phyloP scores from a whole-genome alignment of 306 rosid species.

The Vigna reflexopilosa region DNA sequence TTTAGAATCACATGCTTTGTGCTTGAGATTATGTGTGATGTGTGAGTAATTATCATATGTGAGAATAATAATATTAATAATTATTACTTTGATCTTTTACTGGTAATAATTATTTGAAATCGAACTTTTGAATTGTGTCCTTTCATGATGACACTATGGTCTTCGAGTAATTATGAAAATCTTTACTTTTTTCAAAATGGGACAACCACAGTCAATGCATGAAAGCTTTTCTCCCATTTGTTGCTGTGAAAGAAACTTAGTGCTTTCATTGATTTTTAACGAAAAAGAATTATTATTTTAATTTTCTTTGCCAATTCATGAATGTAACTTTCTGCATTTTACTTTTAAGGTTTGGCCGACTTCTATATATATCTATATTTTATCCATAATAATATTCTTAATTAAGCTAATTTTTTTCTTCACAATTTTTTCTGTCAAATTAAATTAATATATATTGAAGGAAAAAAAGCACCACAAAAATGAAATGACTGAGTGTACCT shows the following conservation, averaged over 20 bases:
- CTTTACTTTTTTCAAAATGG: conserved; percentile 43
- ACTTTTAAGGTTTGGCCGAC: conserved; percentile 53
- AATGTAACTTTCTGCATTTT: conserved; percentile 36
- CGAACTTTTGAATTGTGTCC: background rate
- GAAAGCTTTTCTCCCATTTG: conserved; percentile 40
- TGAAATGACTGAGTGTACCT: conserved; percentile 27
- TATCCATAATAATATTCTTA: conserved; percentile 1
- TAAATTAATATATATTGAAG: background rate
- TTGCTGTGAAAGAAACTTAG: conserved; percentile 24
- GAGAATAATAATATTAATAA: too few relatives aligned
- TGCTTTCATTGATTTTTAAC: conserved; percentile 38
- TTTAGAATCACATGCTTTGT: too few relatives aligned
- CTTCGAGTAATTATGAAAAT: conserved; percentile 46
- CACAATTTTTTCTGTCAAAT: background rate
- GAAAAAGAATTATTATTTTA: background rate
- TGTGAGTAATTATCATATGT: too few relatives aligned
- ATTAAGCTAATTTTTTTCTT: background rate
- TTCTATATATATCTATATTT: background rate
- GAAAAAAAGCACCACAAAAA: conserved; percentile 9
- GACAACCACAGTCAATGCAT: conserved; percentile 45
- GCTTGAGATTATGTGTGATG: too few relatives aligned
- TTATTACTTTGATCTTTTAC: background rate
- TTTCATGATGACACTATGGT: conserved; percentile 25
- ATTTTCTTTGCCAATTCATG: background rate
- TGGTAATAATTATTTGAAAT: background rate